Evolutionary conservation across 805 yeast species (phyloP), one percentile per base, ranked within the genome.

Genomic region (Clavispora carvajalis): DNA sequence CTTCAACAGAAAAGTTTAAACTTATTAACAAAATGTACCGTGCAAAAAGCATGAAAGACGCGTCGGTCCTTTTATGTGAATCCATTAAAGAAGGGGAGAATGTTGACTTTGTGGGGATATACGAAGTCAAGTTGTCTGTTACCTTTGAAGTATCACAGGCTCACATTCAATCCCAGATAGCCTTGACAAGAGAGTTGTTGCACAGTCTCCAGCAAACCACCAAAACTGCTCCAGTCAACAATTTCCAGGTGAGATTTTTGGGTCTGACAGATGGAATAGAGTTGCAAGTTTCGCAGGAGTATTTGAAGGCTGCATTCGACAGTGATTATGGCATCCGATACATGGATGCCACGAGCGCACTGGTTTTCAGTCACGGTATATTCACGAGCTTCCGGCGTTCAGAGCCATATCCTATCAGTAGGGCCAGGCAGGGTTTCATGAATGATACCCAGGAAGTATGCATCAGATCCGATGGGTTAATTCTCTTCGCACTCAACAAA

Each of bases 261-360:
- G 82, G 80, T 0, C 58, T 65, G 31, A 7, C 31, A 2, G 19
- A 4, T 12, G 19, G 31, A 5, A 9, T n/a, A 1, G 9, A 15
- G 2, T 15, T 28, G 15, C 31, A 18, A 11, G 9, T 15, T 2
- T 18, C 10, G 9, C 10, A 28, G 9, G n/a, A n/a, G 18, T 28
- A 28, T 16, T 77, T 75, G 53, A 65, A 63, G 37, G 59, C 61
- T 24, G 70, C 76, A 0, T 69, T 77, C 48, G 60, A 60, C 13
- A 73, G 81, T 1, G 80, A 77, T 37, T 71, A 69, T 59, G 85
- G 85, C 1, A 51, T 75, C 4, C 58, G 57, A 11, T 73, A 74
- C 51, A 60, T 57, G 24, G 59, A 65, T 34, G 47, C 57, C 1
- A 61, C 58, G 13, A 36, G 41, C 25, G 40, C 47, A 21, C 55